Percentiles rank a stretch among this genome's conserved stretches.
Conservation (phyloP, 164 flowering plant genomes). For the Saururus chinensis region DNA sequence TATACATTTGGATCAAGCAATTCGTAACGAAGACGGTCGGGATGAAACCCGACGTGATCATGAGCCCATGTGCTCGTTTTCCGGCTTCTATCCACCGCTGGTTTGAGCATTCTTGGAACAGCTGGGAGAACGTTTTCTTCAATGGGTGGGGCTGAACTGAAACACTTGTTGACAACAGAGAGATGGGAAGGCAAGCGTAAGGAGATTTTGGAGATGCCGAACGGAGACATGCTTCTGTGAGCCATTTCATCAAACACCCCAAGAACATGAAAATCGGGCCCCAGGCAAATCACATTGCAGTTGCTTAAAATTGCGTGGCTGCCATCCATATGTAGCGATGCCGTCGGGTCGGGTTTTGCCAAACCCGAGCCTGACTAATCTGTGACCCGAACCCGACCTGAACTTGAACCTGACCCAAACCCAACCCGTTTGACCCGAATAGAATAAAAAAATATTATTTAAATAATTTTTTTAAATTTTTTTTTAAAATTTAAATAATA, state of each 20-base stretch:
- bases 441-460: too few relatives aligned
- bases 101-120: conserved; percentile 48
- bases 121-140: conserved; percentile 39
- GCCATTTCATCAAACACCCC: not conserved
- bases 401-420: too few relatives aligned
- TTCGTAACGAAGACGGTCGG: conserved; percentile 66
- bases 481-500: too few relatives aligned
- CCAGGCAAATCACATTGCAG: too few relatives aligned
- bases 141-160: conserved; percentile 8
- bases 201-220: conserved; percentile 1
- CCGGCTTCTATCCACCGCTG: conserved; percentile 27
- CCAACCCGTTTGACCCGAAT: too few relatives aligned
- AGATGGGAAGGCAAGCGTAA: conserved; percentile 5
- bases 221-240: not conserved
- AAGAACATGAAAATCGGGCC: not conserved
- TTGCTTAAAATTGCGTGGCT: too few relatives aligned
- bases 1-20: conserved; percentile 58
- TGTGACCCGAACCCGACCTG: too few relatives aligned
- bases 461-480: too few relatives aligned
- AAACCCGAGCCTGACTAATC: too few relatives aligned
- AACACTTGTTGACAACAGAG: conserved; percentile 10
- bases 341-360: too few relatives aligned
- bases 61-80: conserved; percentile 54
- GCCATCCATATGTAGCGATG: too few relatives aligned
- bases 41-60: conserved; percentile 53